Evolutionary conservation across 495 filamentous ascomycete species (phyloP), one percentile per base, ranked within the genome.

Genomic region (Durotheca rogersii): DNA sequence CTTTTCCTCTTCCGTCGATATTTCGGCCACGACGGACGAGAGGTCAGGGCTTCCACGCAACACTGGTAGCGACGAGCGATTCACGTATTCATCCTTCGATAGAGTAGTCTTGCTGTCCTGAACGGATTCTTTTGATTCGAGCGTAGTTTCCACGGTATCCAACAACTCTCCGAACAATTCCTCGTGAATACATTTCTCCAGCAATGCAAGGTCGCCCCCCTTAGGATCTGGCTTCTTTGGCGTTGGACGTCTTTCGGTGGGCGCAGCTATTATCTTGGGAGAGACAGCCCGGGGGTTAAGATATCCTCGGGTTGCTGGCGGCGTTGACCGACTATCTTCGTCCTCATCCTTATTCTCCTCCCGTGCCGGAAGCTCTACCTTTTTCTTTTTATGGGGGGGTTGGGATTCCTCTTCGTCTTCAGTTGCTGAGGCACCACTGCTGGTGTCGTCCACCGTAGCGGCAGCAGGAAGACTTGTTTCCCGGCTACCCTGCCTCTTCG

Each of bases 321-420:
- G 10, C 36, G 18, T 19, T 21, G 25, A 43, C n/a, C n/a, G n/a
- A n/a, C n/a, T n/a, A n/a, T n/a, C n/a, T n/a, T n/a, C n/a, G n/a
- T n/a, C n/a, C n/a, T n/a, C n/a, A 34, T 31, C 31, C 27, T 32
- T 40, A 17, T 18, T n/a, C 1, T 21, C 43, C 35, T 34, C 27
- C 11, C 7, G 17, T 27, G 7, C 29, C 12, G 40, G 15, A 7
- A 31, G 20, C 9, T 47, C 60, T 20, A 29, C 51, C 43, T 60
- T 58, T 43, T 56, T 44, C 34, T 59, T 49, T 66, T 57, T 3
- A 34, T 19, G 17, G 57, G 55, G 20, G 58, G 43, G 34, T 40
- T 46, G 1, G 42, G 29, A n/a, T n/a, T n/a, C n/a, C n/a, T n/a
- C n/a, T 7, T 49, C 51, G 7, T 57, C 47, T 10, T 44, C 27